Evolutionary conservation across 129 eudicot genomes (phyloP), one percentile per base, ranked within the genome.

Genomic region (Artemisia annua): DNA sequence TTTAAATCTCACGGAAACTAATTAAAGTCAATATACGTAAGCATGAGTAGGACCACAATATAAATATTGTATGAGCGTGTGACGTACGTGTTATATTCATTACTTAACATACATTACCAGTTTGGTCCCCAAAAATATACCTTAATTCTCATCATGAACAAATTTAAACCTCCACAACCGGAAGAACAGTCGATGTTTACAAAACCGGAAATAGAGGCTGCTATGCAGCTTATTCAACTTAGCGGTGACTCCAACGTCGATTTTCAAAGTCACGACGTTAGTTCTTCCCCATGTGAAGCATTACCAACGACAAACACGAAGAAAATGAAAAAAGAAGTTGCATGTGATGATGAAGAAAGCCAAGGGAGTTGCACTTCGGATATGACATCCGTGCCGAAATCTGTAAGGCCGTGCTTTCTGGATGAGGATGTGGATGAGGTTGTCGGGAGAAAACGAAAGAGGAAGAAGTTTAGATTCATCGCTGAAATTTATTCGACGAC

Each of bases 221-320:
- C 83, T 43, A 50, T 80, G 71, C 84, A 74, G 69, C 78, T 86
- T 28, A 83, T 83, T 51, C 88, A 83, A 72, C 86, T 86, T 69
- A 74, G 91, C 75, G 66, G 82, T 35, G 75, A 75, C 26, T 86
- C 81, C 26, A 82, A 81, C 62, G 71, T 16, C n/a, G 63, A 71
- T 6, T 32, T 18, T 19, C 49, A 19, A 52, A 35, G 50, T 66
- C 39, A 61, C 77, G 54, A 26, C 57, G 66, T 46, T 64, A 75
- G 22, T 43, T 66, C 10, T 4, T 55, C 28, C 61, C 15, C 19
- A 6, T 48, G 46, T 39, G 46, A 39, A 1, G 46, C 46, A 10
- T 39, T 39, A 39, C 7, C 46, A 6, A 39, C 62, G 53, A 48
- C 72, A 56, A 4, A 51, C 66, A 51, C 5, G 62, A 66, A 54